Conservation (phyloP, 495 filamentous ascomycete species). For the Cryomyces minteri region DNA sequence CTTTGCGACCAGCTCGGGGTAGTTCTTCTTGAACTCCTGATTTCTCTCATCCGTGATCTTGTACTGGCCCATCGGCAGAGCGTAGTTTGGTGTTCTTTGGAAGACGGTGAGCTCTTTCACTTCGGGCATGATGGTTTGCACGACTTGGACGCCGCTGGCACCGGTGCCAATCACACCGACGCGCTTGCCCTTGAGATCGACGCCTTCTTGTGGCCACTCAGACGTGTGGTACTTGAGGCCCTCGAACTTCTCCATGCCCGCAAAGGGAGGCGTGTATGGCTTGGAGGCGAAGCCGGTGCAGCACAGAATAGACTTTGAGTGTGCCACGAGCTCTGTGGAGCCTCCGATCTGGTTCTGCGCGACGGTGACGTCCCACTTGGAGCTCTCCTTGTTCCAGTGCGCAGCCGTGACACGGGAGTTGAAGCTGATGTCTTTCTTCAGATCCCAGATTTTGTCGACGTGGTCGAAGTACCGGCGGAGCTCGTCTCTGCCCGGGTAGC, state of each 20-base stretch:
- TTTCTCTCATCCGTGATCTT: constrained; percentile 7
- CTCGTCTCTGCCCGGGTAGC: constrained; percentile 32
- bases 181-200: constrained; percentile 30
- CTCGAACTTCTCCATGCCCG: constrained; percentile 33
- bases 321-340: neutral
- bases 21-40: constrained; percentile 1
- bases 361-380: constrained; percentile 29
- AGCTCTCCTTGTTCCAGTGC: constrained; percentile 21
- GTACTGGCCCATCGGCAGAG: constrained; percentile 6
- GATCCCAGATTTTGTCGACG: constrained; percentile 27
- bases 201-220: constrained; percentile 35
- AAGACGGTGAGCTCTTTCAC: constrained; percentile 27
- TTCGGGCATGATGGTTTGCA: constrained; percentile 23
- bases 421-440: constrained; percentile 34
- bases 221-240: constrained; percentile 36
- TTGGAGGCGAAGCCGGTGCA: constrained; percentile 28
- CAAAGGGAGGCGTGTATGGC: constrained; percentile 27
- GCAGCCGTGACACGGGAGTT: constrained; percentile 27
- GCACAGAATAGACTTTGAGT: constrained; percentile 30
- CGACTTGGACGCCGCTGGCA: constrained; percentile 34
- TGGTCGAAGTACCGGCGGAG: constrained; percentile 36
- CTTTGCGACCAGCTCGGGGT: neutral
- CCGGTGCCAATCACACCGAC: constrained; percentile 42
- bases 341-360: constrained; percentile 20
- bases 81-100: constrained; percentile 27